Evolutionary conservation across 305 asterid species (phyloP), one percentile per base, ranked within the genome.

Genomic region (Fraxinus angustifolia): DNA sequence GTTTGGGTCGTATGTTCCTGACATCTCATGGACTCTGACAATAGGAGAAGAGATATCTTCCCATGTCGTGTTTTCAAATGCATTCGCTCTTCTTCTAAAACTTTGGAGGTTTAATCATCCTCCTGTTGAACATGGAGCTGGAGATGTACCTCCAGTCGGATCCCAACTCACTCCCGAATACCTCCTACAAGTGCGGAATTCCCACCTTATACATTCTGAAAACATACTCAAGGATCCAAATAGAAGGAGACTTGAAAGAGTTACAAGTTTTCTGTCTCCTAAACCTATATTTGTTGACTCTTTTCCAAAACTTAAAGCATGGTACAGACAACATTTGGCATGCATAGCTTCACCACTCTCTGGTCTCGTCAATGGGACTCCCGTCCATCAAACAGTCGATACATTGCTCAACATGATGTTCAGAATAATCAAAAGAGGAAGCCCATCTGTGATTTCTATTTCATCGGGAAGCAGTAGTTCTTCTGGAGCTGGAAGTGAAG

Each of bases 61-160:
- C 3, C 99, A 94, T 77, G 93, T 88, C 0, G 97, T 96, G 35
- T 96, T 96, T 87, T 94, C 99, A 72, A 94, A 95, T 81, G 98
- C 98, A 56, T 95, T 95, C 84, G 97, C 99, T 71, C 97, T 95
- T 81, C 99, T 95, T 73, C 86, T 95, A 71, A 92, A 92, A 88
- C 87, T 95, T 48, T 95, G 98, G 98, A 92, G 98, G 80, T 95
- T 95, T 75, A 94, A 94, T 80, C 99, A 96, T 85, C 96, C 97
- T 53, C 99, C 99, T 6, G 83, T 94, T 31, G 99, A 96, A 81
- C 92, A 96, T 77, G 91, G 98, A 75, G 97, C 92, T 2, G 97
- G 99, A 78, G 98, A 96, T 67, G 97, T 94, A 68, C 99, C 99
- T 48, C 99, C 98, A 2, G 98, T 92, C 8, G 98, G 99, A 70